Conservation (phyloP, 2,329 filamentous ascomycete species). For the Blumeria graminis region DNA sequence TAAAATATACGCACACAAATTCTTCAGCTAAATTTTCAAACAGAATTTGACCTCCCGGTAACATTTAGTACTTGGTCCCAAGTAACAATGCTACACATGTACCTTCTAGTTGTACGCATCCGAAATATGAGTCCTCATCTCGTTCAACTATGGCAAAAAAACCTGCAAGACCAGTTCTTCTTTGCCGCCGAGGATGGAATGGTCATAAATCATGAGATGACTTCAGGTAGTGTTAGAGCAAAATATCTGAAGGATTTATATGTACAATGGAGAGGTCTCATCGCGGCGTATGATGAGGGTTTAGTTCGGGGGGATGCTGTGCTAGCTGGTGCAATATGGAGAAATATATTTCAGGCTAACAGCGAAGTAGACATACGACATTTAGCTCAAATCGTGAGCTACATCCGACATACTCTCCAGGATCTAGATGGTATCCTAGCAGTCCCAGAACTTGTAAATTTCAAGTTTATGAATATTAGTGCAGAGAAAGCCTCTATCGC, state of each 20-base stretch:
- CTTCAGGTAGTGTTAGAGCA: conserved; percentile 32
- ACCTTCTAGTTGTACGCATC: conserved; percentile 63
- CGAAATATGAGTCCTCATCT: conserved; percentile 36
- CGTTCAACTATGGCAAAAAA: conserved; percentile 51
- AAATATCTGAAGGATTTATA: conserved; percentile 70
- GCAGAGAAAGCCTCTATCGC: conserved; percentile 17
- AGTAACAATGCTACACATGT: conserved; percentile 90
- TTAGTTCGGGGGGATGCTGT: conserved; percentile 53
- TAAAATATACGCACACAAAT: not conserved
- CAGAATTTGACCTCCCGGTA: conserved; percentile 54
- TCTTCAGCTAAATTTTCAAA: conserved; percentile 1
- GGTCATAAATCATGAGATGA: conserved; percentile 52
- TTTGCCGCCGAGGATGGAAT: conserved; percentile 68
- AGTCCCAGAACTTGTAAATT: conserved; percentile 16
- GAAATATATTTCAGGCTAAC: conserved; percentile 67
- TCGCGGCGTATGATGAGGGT: conserved; percentile 69
- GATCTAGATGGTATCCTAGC: conserved; percentile 26
- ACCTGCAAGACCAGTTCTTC: conserved; percentile 89
- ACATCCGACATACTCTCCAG: conserved; percentile 32
- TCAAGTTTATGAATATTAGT: conserved; percentile 25
- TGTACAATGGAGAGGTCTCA: conserved; percentile 70
- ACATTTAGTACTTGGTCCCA: conserved; percentile 95
- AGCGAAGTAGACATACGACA: conserved; percentile 35
- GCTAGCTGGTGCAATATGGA: conserved; percentile 66
- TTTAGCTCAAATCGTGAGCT: conserved; percentile 36